A percentile compares a stretch with the other conserved stretches of the same genome.
phyloP scores from a whole-genome alignment of 257 asterid genomes.

The Galeopsis tetrahit region DNA sequence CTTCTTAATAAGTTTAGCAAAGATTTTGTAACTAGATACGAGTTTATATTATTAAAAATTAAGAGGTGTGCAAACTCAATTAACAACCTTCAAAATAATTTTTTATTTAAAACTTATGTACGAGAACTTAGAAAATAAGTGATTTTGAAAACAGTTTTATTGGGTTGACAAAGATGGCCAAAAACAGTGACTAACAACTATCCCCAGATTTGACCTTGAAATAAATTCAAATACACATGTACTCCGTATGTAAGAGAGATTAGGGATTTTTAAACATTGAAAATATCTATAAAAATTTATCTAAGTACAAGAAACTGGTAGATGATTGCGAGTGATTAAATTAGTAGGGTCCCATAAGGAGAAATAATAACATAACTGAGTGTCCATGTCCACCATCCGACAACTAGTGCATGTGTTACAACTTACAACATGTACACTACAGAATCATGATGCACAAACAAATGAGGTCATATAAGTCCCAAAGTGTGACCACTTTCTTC shows the following conservation, averaged over 20 bases:
- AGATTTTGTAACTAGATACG: too few relatives aligned
- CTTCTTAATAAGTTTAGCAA: too few relatives aligned
- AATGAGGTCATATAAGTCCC: conserved; percentile 44
- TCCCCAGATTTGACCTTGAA: neutral
- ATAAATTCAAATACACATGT: neutral
- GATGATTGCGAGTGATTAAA: neutral
- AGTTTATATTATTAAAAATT: too few relatives aligned
- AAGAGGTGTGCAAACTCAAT: too few relatives aligned
- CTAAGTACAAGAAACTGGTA: neutral
- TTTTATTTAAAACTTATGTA: too few relatives aligned
- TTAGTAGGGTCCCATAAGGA: conserved; percentile 26
- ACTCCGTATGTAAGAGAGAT: neutral
- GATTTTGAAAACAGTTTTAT: too few relatives aligned
- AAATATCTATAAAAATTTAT: neutral
- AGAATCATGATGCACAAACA: conserved; percentile 43
- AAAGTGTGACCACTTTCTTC: conserved; percentile 36
- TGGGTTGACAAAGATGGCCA: too few relatives aligned
- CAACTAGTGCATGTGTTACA: conserved; percentile 30
- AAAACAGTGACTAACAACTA: too few relatives aligned
- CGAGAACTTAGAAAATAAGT: too few relatives aligned
- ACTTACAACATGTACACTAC: conserved; percentile 33
- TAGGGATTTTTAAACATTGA: neutral
- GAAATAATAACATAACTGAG: conserved; percentile 8
- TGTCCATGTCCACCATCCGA: conserved; percentile 32
- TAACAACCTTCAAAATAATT: too few relatives aligned